Evolutionary conservation across 1,284 basidiomycete species (phyloP), one percentile per base, ranked within the genome.

Genomic region (Fomes fomentarius): DNA sequence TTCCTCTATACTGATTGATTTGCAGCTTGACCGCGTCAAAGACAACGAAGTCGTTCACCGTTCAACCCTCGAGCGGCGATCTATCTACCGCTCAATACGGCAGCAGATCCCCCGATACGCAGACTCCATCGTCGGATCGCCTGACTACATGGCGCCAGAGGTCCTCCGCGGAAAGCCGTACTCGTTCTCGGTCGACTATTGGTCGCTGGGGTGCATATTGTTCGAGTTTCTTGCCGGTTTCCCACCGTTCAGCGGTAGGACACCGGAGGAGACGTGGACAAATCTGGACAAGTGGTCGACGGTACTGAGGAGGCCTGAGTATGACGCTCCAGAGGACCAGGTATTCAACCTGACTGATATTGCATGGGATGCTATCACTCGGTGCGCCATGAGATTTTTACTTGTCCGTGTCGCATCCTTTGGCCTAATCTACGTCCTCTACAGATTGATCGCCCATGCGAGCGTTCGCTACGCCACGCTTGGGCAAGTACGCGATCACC

Each of bases 251-350:
- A 96, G 93, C 48, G 97, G 97, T 12, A 86, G 90, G 39, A 94
- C 91, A 0, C 91, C 96, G 0, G 96, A 99, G 66, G 97, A 99
- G 74, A 99, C 97, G 0, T 99, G 97, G 95, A 94, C 94, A 19
- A 99, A 99, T 72, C 76, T 99, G 63, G 98, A 98, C 76, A 98
- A 98, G 71, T 99, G 97, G 97, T 84, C 88, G 22, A 91, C 91
- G 63, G 93, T 96, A 3, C 80, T 99, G 4, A 81, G 91, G 19
- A 75, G 97, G 58, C 97, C 97, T 1, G 91, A 97, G 62, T 99
- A 99, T 67, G 95, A 98, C 69, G 90, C 93, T 62, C 91, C 92
- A 2, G 96, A 99, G 70, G 97, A 99, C 73, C 78, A 96, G 48
- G 94, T 99, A 64, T 99, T 99, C 81, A 99, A 99, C 75, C 78